Conservation (phyloP, 2,329 filamentous ascomycete genomes). For the Cercospora sojina region DNA sequence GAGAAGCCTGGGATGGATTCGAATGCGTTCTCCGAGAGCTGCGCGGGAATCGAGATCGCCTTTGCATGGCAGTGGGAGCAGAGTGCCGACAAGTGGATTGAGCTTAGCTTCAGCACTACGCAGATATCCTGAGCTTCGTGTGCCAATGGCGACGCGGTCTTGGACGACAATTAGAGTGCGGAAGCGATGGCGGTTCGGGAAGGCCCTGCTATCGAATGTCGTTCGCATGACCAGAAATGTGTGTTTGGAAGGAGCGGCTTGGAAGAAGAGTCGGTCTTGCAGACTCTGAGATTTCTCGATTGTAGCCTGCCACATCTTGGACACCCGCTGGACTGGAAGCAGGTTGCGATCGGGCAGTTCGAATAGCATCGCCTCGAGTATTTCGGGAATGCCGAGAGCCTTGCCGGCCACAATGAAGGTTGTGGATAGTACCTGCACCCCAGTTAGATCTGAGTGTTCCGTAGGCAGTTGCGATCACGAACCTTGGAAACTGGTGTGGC, state of each 20-base stretch:
- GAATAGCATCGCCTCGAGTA: slow-evolving; percentile 20
- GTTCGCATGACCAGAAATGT: background rate
- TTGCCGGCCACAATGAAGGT: background rate
- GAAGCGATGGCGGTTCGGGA: background rate
- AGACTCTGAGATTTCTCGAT: background rate
- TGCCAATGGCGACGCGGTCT: background rate
- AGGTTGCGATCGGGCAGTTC: slow-evolving; percentile 4
- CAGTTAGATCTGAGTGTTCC: background rate
- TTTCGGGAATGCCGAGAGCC: slow-evolving; percentile 18
- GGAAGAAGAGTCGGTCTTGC: slow-evolving; percentile 13
- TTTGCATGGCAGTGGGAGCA: background rate
- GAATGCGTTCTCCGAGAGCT: background rate
- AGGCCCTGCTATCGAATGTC: background rate
- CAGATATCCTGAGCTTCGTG: background rate
- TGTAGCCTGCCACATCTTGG: slow-evolving; percentile 3
- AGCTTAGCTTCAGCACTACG: background rate
- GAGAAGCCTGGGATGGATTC: background rate
- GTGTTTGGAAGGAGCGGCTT: background rate
- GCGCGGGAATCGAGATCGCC: background rate
- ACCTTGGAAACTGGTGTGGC: background rate
- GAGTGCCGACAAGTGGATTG: slow-evolving; percentile 1
- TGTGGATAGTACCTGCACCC: background rate
- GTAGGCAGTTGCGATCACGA: background rate
- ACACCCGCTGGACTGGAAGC: slow-evolving; percentile 4
- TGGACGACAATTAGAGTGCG: background rate